Percentiles rank a stretch among this genome's conserved stretches.
Evolutionary conservation across 2,329 filamentous ascomycete species (phyloP).

Genomic region (Mariannaea sp.): DNA sequence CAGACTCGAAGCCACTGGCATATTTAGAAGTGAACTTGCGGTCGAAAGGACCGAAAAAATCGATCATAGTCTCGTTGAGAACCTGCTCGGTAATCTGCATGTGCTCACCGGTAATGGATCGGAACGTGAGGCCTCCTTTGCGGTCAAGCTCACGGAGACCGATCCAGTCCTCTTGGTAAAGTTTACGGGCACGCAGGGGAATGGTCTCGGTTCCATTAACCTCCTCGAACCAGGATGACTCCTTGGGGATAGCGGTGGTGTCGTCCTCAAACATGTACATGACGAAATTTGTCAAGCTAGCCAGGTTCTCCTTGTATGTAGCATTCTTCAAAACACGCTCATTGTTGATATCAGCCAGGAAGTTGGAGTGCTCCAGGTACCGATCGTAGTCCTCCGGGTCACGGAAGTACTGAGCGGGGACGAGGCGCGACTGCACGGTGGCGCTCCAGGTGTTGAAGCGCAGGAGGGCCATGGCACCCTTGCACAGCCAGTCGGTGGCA

Average conservation of each 20-base stretch:
- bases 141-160: slow-evolving; percentile 80
- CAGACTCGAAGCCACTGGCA: slow-evolving; percentile 28
- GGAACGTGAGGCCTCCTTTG: slow-evolving; percentile 78
- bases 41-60: slow-evolving; percentile 65
- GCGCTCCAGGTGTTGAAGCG: slow-evolving; percentile 78
- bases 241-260: slow-evolving; percentile 83
- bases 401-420: slow-evolving; percentile 95
- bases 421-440: slow-evolving; percentile 77
- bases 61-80: slow-evolving; percentile 67
- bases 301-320: slow-evolving; percentile 74
- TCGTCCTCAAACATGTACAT: slow-evolving; percentile 93
- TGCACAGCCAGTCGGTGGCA: slow-evolving; percentile 77
- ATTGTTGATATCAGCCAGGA: slow-evolving; percentile 95
- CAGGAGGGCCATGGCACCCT: slow-evolving; percentile 76
- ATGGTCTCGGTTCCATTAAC: slow-evolving; percentile 74
- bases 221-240: slow-evolving; percentile 89
- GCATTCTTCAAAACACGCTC: slow-evolving; percentile 77
- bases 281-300: slow-evolving; percentile 73
- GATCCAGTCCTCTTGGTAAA: slow-evolving; percentile 94
- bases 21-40: slow-evolving; percentile 42
- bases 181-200: slow-evolving; percentile 66
- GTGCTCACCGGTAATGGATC: slow-evolving; percentile 74
- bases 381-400: slow-evolving; percentile 63
- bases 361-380: slow-evolving; percentile 83
- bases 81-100: slow-evolving; percentile 76